Conservation (phyloP, 331 rosid species). For the Malus hybrid region DNA sequence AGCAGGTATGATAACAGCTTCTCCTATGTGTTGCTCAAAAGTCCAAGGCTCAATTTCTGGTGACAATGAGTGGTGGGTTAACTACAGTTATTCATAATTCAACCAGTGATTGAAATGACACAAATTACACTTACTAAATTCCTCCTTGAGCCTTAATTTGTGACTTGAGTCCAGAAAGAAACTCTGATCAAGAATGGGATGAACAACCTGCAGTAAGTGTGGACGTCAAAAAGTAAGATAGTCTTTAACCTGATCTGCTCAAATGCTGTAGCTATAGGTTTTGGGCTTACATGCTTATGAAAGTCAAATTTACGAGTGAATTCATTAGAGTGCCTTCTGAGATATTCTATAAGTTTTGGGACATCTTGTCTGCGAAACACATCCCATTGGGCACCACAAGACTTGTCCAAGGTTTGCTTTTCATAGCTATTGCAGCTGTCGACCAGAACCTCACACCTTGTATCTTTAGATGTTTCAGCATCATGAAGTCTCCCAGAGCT, state of each 20-base stretch:
- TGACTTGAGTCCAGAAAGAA: slow-evolving; percentile 69
- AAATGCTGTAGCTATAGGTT: slow-evolving; percentile 6
- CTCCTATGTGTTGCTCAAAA: slow-evolving; percentile 85
- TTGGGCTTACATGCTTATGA: slow-evolving; percentile 45
- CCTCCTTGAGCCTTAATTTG: slow-evolving; percentile 83
- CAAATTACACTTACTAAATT: slow-evolving; percentile 50
- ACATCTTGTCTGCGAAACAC: slow-evolving; percentile 91
- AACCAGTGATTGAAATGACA: slow-evolving; percentile 4
- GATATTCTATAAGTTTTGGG: slow-evolving; percentile 78
- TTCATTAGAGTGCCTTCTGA: slow-evolving; percentile 53
- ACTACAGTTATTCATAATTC: slow-evolving; percentile 11
- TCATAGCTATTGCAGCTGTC: slow-evolving; percentile 16
- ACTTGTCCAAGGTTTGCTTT: slow-evolving; percentile 18
- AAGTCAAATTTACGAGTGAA: slow-evolving; percentile 31
- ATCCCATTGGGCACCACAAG: slow-evolving; percentile 75
- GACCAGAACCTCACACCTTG: slow-evolving; percentile 13
- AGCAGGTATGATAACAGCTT: slow-evolving; percentile 96
- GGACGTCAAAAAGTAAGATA: slow-evolving; percentile 14
- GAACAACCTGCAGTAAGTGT: slow-evolving; percentile 56
- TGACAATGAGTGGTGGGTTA: slow-evolving; percentile 11
- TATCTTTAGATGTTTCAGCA: slow-evolving; percentile 21
- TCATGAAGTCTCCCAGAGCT: slow-evolving; percentile 14
- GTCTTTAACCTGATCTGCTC: slow-evolving; percentile 1
- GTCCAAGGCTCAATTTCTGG: slow-evolving; percentile 98
- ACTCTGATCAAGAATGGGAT: slow-evolving; percentile 84